Evolutionary conservation across 352 stramenopile genomes (phyloP).

Genomic region (Blastocystis sp.): DNA sequence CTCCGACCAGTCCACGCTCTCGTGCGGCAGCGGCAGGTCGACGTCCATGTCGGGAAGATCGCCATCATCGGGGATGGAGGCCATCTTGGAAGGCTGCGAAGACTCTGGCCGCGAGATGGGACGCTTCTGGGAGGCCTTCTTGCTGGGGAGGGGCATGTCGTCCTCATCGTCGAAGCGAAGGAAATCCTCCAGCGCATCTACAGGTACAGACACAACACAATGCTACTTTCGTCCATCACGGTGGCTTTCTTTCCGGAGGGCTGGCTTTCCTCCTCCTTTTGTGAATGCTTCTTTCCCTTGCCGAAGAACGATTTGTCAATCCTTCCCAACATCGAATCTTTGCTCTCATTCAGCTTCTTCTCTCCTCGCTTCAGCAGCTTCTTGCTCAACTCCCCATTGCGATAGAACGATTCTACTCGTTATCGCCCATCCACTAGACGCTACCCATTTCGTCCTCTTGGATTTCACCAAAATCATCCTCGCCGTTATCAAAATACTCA

Average conservation of each 20-base stretch:
- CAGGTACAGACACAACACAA: not conserved
- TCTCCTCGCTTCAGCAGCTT: slow-evolving; percentile 54
- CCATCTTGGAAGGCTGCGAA: not conserved
- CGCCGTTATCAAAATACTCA: slow-evolving; percentile 66
- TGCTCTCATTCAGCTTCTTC: slow-evolving; percentile 42
- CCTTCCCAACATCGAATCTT: not conserved
- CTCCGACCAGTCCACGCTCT: not conserved
- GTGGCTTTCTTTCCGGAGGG: not conserved
- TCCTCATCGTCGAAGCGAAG: slow-evolving; percentile 57
- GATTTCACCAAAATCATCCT: slow-evolving; percentile 36
- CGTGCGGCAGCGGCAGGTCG: not conserved
- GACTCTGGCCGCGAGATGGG: not conserved
- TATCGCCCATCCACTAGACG: no score
- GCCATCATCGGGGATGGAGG: not conserved
- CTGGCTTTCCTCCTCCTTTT: not conserved
- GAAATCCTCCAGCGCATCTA: slow-evolving; percentile 44
- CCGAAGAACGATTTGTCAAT: slow-evolving; percentile 60
- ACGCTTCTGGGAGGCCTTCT: not conserved
- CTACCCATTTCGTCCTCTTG: slow-evolving; percentile 25
- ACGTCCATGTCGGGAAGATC: slow-evolving; percentile 18
- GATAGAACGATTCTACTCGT: slow-evolving; percentile 26
- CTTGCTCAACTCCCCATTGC: slow-evolving; percentile 30
- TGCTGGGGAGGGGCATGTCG: not conserved
- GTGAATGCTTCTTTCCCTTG: slow-evolving; percentile 6
- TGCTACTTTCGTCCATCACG: not conserved